phyloP scores from a whole-genome alignment of 2,329 filamentous ascomycete genomes.

The Aspergillus pseudoglaucus region DNA sequence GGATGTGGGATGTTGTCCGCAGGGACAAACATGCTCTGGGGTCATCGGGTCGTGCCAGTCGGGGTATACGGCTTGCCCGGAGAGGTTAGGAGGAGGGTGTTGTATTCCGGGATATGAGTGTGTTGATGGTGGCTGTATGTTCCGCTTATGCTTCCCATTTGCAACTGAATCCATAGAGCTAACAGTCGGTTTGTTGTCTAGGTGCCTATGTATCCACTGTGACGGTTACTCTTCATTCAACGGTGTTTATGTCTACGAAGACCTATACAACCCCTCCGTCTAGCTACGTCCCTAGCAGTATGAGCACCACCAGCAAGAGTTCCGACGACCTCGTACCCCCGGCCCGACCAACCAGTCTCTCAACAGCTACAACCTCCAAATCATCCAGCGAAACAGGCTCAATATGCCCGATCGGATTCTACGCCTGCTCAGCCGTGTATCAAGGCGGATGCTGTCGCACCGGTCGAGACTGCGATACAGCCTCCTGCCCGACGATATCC shows the following conservation, averaged over 20 bases:
- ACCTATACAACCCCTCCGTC: constrained; percentile 24
- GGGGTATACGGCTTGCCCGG: constrained; percentile 52
- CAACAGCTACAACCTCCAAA: constrained; percentile 31
- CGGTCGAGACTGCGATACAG: constrained; percentile 74
- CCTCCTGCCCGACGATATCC: constrained; percentile 64
- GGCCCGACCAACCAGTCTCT: constrained; percentile 31
- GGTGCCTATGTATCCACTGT: constrained; percentile 30
- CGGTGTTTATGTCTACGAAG: constrained; percentile 23
- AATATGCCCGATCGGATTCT: constrained; percentile 81
- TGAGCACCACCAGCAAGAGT: constrained; percentile 14
- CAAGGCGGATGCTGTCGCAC: constrained; percentile 81
- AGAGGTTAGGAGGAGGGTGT: constrained; percentile 52
- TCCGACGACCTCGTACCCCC: constrained; percentile 28
- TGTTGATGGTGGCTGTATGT: constrained; percentile 49
- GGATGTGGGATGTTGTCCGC: constrained; percentile 55
- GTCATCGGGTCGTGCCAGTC: constrained; percentile 44
- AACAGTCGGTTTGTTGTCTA: constrained; percentile 5
- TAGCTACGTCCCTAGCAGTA: constrained; percentile 26
- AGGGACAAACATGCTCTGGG: constrained; percentile 47
- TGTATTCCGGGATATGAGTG: constrained; percentile 57
- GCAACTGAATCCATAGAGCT: no score
- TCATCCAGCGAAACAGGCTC: constrained; percentile 28
- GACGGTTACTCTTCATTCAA: constrained; percentile 30
- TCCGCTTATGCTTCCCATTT: no score
- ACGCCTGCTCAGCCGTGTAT: constrained; percentile 78